Evolutionary conservation across 2,329 filamentous ascomycete species (phyloP).

Genomic region (Verticillium isaacii): DNA sequence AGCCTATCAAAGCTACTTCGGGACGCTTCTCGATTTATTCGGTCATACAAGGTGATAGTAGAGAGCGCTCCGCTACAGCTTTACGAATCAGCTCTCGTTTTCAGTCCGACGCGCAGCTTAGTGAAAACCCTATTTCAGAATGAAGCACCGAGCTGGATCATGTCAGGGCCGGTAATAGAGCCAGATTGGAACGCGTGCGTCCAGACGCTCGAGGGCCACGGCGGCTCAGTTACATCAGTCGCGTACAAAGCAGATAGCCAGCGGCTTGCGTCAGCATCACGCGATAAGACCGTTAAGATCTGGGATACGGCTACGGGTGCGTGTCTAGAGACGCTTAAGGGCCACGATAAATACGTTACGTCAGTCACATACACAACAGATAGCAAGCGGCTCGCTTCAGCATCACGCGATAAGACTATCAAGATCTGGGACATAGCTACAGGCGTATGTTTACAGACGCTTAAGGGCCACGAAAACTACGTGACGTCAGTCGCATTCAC

Average conservation of each 20-base stretch:
- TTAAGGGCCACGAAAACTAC: no score
- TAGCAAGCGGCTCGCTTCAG: slow-evolving; percentile 11
- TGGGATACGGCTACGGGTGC: slow-evolving; percentile 8
- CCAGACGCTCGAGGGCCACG: slow-evolving; percentile 16
- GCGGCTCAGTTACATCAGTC: slow-evolving; percentile 5
- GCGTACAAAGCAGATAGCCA: slow-evolving; percentile 14
- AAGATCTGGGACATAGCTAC: slow-evolving; percentile 10
- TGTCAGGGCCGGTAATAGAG: slow-evolving; percentile 2
- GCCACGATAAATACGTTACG: slow-evolving; percentile 7
- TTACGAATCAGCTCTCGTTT: slow-evolving; percentile 27
- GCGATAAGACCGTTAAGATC: slow-evolving; percentile 9
- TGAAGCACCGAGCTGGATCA: slow-evolving; percentile 14
- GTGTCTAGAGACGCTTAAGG: slow-evolving; percentile 14
- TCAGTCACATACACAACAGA: slow-evolving; percentile 15
- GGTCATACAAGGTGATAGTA: slow-evolving; percentile 18
- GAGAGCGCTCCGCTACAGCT: slow-evolving; percentile 22
- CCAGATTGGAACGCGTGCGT: slow-evolving; percentile 7
- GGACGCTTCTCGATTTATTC: slow-evolving; percentile 23
- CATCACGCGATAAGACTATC: slow-evolving; percentile 8
- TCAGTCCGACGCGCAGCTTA: slow-evolving; percentile 20
- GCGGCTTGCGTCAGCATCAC: slow-evolving; percentile 10
- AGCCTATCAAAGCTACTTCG: no score
- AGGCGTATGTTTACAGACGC: no score
- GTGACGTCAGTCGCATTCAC: no score
- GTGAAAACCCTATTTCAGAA: slow-evolving; percentile 11